These are phyloP conservation scores for Ailanthus altissimus DNA, from an alignment of 345 rosid species.

Conservation along the genomic window DNA sequence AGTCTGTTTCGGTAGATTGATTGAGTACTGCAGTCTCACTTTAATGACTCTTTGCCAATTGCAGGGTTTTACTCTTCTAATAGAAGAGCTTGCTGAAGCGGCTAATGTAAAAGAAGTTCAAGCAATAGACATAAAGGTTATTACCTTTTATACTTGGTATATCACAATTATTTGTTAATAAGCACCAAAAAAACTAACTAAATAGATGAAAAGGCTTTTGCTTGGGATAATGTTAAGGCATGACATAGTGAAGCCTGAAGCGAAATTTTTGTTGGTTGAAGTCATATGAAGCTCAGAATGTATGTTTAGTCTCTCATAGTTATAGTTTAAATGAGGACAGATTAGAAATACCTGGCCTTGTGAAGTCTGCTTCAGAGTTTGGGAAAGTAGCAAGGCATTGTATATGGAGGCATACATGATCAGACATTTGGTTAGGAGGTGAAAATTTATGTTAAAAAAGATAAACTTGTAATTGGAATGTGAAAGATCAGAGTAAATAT, in stretches of 20 bases:
- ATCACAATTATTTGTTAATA: neutral
- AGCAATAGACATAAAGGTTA: slow-evolving; percentile 51
- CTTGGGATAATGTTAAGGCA: neutral
- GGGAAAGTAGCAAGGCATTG: too few species aligned
- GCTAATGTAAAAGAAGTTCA: slow-evolving; percentile 31
- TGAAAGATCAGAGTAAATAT: neutral
- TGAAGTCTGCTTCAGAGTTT: too few species aligned
- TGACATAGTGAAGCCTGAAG: neutral
- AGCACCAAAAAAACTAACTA: neutral
- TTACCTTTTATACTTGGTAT: slow-evolving; percentile 1
- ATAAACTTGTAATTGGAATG: neutral
- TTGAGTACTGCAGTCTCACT: neutral
- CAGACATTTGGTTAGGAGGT: neutral
- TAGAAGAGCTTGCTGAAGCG: slow-evolving; percentile 48
- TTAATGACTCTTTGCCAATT: slow-evolving; percentile 21
- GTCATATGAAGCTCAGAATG: neutral
- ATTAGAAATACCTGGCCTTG: too few species aligned
- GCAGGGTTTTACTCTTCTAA: slow-evolving; percentile 64
- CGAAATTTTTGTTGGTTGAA: neutral
- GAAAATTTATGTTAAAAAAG: neutral
- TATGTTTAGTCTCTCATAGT: neutral
- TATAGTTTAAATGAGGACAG: neutral
- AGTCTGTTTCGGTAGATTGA: neutral
- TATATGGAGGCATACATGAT: neutral
- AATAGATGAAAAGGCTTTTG: neutral